Evolutionary conservation across 2,329 filamentous ascomycete species (phyloP), one percentile per base, ranked within the genome.

Genomic region (Claviceps monticola): DNA sequence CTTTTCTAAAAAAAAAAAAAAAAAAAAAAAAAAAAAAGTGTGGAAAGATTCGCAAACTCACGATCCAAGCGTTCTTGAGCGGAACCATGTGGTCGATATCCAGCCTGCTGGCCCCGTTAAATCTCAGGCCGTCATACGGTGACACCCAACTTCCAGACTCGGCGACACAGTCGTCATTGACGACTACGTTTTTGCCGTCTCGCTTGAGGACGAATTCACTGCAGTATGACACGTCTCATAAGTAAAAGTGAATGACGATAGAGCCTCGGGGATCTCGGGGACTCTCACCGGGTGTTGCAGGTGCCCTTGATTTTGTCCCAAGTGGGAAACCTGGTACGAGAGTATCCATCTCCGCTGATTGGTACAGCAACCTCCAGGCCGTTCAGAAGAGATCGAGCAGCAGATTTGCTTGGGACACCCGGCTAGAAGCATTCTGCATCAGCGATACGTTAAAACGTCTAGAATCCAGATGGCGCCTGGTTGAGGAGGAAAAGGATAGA

Each of bases 21-120:
- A 4, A 3, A 4, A 1, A 8, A 36, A 7, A 13, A 23, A 2
- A 14, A 36, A 13, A 13, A 29, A 9, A 16, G 13, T 16, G 38
- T 46, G 11, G 26, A 8, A 48, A 14, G 14, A 38, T 41, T 39
- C 16, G n/a, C 17, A 11, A 29, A 67, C 73, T 60, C 58, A 82
- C 78, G 55, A 84, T 80, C 86, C 86, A 91, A 5, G 86, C 86
- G 61, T 90, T 88, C 62, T 83, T 83, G 55, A 94, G 65, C 1
- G 88, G 86, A 2, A 94, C 85, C 68, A 93, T 74, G 64, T 93
- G 88, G 64, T 93, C 88, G 54, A 93, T 91, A 58, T 91, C 86
- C 1, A 93, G 65, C 58, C 90, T 84, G 17, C 73, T 76, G 1
- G 85, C 78, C 0, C 72, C 70, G 0, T 79, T 83, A 83, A 84